These are phyloP conservation scores for Zychaea mexicana DNA, from an alignment of 371 early-diverging fungal species.

Conservation along the genomic window DNA sequence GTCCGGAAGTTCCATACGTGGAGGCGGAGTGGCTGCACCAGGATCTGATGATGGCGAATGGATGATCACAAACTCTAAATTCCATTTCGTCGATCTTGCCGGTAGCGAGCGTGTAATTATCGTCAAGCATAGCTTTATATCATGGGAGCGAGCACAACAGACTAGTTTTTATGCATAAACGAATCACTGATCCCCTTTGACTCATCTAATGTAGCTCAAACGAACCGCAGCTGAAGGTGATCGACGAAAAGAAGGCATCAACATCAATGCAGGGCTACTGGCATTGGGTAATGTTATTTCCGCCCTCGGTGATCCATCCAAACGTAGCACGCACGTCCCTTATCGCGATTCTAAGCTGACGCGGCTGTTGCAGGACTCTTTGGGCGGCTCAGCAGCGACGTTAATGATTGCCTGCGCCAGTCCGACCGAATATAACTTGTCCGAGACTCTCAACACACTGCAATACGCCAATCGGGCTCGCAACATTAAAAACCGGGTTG, in stretches of 20 bases:
- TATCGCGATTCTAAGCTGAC: slow-evolving; percentile 99
- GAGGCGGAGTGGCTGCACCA: background rate
- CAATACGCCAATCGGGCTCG: slow-evolving; percentile 92
- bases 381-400: slow-evolving; percentile 93
- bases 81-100: slow-evolving; percentile 99
- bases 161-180: too few relatives aligned
- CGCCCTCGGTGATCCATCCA: slow-evolving; percentile 91
- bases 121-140: background rate
- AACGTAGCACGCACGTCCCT: slow-evolving; percentile 80
- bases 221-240: slow-evolving; percentile 95
- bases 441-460: slow-evolving; percentile 94
- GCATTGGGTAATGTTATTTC: slow-evolving; percentile 99
- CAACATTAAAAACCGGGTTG: slow-evolving; percentile 85
- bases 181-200: background rate
- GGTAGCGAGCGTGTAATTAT: slow-evolving; percentile 91
- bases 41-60: slow-evolving; percentile 36
- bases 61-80: slow-evolving; percentile 79
- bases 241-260: slow-evolving; percentile 96
- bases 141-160: too few relatives aligned
- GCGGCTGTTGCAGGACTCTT: slow-evolving; percentile 92
- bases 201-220: slow-evolving; percentile 67
- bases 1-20: background rate
- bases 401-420: slow-evolving; percentile 95
- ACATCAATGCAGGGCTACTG: slow-evolving; percentile 97
- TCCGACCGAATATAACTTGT: slow-evolving; percentile 78